Base-by-base conservation (phyloP, 1,284 basidiomycete genomes). In the Melampsora occidentalis region DNA sequence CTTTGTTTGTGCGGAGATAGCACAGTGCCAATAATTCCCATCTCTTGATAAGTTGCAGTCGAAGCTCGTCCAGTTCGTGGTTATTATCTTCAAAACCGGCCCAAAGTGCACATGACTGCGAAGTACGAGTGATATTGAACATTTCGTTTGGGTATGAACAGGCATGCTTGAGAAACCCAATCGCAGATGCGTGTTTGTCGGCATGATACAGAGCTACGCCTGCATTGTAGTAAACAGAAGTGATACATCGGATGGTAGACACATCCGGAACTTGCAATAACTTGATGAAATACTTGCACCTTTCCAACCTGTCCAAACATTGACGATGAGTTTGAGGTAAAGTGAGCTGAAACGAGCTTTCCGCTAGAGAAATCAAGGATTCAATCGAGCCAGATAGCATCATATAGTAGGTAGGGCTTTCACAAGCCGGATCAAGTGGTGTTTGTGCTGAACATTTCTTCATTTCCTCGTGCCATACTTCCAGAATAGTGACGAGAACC, bases 11-110 rank as follows among this genome's bases (percentile, higher is more conserved):
- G 18, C 25, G n/a, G 16, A 76, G 67, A 49, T 76, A 63, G 61
- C 73, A 76, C 48, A 76, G 25, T 20, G 73, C 73, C 18, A 76
- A 61, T 39, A 76, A 65, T 69, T 76, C 73, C 73, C 73, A 76
- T 46, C 73, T 65, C 22, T 69, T 69, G 20, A 69, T 66, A 16
- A 76, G 33, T 20, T 76, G 73, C 6, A 28, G 46, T 42, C 59
- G 66, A 59, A 76, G 31, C 4, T 49, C 59, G 67, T 76, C 57
- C 12, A 76, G 42, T 59, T 66, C 65, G 42, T 65, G 51, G 49
- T 69, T 69, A 22, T 22, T 6, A 62, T 76, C 73, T n/a, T 69
- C 61, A 57, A 61, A 76, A 7, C 49, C 28, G 20, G 46, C 28
- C 72, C 63, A 75, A 42, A n/a, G 31, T 49, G 67, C 39, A 59